A percentile compares a stretch with the other conserved stretches of the same genome.
Conservation (phyloP, 352 stramenopile genomes). For the Phytophthora niederhauseri region DNA sequence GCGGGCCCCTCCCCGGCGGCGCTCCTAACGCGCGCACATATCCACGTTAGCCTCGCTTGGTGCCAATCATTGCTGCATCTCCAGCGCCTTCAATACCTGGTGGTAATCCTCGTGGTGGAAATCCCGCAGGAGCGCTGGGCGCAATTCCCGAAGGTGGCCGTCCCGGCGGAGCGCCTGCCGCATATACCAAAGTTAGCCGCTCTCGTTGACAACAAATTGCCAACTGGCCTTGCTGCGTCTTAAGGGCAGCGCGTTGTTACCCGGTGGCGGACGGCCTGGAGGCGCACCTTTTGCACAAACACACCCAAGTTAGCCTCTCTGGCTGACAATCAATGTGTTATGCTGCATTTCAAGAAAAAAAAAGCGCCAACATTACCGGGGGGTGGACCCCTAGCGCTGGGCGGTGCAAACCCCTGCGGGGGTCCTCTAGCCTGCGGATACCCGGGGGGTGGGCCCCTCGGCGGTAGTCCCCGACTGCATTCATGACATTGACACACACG, state of each 20-base stretch:
- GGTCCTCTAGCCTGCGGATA: slow-evolving; percentile 65
- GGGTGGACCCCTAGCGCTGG: slow-evolving; percentile 49
- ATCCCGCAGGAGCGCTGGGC: too few relatives aligned
- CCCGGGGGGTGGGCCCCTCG: slow-evolving; percentile 46
- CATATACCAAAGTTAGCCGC: not conserved
- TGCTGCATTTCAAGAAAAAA: not conserved
- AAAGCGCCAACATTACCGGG: slow-evolving; percentile 27
- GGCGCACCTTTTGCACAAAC: too few relatives aligned
- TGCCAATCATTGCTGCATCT: not conserved
- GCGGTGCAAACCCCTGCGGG: too few relatives aligned
- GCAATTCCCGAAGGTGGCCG: too few relatives aligned
- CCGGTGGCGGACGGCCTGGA: too few relatives aligned
- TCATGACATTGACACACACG: not conserved
- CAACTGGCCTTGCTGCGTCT: not conserved
- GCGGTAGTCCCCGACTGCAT: slow-evolving; percentile 33
- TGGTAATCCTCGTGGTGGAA: too few relatives aligned
- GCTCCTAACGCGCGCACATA: slow-evolving; percentile 15
- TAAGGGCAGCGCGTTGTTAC: not conserved
- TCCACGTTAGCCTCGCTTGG: not conserved
- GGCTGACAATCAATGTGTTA: not conserved
- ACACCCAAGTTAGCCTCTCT: not conserved
- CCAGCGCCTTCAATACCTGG: too few relatives aligned
- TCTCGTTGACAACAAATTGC: not conserved
- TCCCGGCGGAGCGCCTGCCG: not conserved
- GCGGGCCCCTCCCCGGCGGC: slow-evolving; percentile 22